Conservation (phyloP, 192 early-diverging fungal genomes). For the Backusella circina region DNA sequence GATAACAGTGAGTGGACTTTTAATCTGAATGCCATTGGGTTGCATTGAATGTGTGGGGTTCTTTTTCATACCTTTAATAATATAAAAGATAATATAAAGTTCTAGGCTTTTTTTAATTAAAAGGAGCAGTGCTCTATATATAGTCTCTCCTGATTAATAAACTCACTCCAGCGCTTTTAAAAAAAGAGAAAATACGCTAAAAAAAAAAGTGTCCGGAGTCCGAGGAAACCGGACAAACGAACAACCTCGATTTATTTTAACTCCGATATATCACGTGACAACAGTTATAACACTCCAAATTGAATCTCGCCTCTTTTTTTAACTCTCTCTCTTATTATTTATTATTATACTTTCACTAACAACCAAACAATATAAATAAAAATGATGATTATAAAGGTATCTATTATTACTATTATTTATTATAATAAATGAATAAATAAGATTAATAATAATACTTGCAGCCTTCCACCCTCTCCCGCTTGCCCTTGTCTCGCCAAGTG, state of each 20-base stretch:
- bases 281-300: neutral
- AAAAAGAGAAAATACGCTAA: neutral
- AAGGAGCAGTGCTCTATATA: no score
- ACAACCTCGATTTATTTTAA: neutral
- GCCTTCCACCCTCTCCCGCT: neutral
- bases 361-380: neutral
- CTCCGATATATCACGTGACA: neutral
- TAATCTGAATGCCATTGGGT: neutral
- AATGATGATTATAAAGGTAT: constrained; percentile 3
- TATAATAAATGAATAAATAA: neutral
- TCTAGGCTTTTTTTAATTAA: no score
- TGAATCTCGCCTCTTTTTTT: neutral
- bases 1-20: neutral
- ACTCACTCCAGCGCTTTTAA: neutral
- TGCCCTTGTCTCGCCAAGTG: neutral
- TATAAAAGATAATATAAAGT: no score
- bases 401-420: neutral
- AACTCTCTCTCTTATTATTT: neutral
- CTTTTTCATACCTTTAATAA: no score
- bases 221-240: neutral
- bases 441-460: neutral
- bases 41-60: no score
- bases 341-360: neutral
- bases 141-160: no score
- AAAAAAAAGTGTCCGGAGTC: neutral